phyloP scores from a whole-genome alignment of 2,329 filamentous ascomycete genomes.

The Cladosporium sp. region DNA sequence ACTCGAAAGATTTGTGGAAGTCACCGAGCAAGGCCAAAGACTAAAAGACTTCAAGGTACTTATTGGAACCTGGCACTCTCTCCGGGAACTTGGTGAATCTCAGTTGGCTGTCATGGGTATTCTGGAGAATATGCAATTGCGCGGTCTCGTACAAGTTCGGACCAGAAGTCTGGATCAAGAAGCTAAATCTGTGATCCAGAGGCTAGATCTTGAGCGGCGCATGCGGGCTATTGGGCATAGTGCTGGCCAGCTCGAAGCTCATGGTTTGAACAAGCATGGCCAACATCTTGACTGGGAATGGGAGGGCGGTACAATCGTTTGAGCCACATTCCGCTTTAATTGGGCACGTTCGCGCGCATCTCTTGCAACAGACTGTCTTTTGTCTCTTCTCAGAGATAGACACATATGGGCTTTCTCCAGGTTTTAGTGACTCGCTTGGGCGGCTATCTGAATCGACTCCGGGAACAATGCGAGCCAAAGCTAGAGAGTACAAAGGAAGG shows the following conservation, averaged over 20 bases:
- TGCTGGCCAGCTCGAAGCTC: background rate
- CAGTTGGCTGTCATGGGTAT: slow-evolving; percentile 14
- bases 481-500: too few species aligned
- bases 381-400: too few species aligned
- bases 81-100: slow-evolving; percentile 11
- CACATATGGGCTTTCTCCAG: too few species aligned
- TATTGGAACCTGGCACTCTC: slow-evolving; percentile 15
- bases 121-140: slow-evolving; percentile 19
- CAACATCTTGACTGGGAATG: slow-evolving; percentile 11
- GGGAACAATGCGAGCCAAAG: too few species aligned
- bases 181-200: slow-evolving; percentile 13
- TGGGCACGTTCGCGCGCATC: too few species aligned
- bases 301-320: background rate
- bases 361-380: too few species aligned
- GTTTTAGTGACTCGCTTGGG: too few species aligned
- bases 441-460: too few species aligned
- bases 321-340: too few species aligned
- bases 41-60: slow-evolving; percentile 18
- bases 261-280: background rate
- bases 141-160: slow-evolving; percentile 18
- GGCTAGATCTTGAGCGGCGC: slow-evolving; percentile 15
- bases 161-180: slow-evolving; percentile 16
- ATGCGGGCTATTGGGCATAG: slow-evolving; percentile 14
- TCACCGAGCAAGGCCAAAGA: slow-evolving; percentile 16
- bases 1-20: slow-evolving; percentile 15